Evolutionary conservation across 1,284 basidiomycete species (phyloP), one percentile per base, ranked within the genome.

Genomic region (Trichosporon asahii): DNA sequence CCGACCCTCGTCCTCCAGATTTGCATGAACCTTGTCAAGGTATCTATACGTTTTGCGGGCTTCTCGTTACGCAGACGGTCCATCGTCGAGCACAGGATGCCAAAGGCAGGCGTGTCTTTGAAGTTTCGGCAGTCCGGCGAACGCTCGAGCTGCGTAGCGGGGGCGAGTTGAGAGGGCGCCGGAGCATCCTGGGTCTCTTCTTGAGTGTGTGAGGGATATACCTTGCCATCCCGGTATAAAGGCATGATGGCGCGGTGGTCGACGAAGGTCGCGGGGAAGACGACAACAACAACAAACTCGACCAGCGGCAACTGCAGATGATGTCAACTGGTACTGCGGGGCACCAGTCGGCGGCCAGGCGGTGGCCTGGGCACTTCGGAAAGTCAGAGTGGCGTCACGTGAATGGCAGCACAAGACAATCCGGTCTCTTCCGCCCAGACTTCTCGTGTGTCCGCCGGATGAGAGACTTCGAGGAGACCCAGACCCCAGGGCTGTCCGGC

Each of bases 1-100:
- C 85, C 85, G 25, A 84, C 83, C n/a, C 81, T 76, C 12, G 73
- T 68, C 27, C 85, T 78, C 85, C 85, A 86, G 2, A 78, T 66
- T 68, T 82, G 65, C 67, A 80, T 75, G 71, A 83, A 82, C 18
- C 78, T 73, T 9, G 60, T 68, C n/a, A 85, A 69, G 0, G 77
- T 77, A 7, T 82, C 80, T 14, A 68, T 76, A 63, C 80, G 75
- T 68, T 81, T 82, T 14, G 72, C 72, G 0, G 81, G 74, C 57
- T 80, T 78, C 61, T 82, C 79, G 14, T 73, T 79, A 37, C 81
- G 68, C 25, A 85, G 66, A 7, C 79, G 73, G 44, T 85, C 81
- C 76, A 85, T 83, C 40, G 84, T 75, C 3, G 73, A 71, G 65
- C 82, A 84, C 8, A 85, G 67, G 0, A 83, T 49, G 3, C 76